These are phyloP conservation scores for Colletotrichum caudatum DNA, from an alignment of 2,329 filamentous ascomycete species.

Conservation along the genomic window DNA sequence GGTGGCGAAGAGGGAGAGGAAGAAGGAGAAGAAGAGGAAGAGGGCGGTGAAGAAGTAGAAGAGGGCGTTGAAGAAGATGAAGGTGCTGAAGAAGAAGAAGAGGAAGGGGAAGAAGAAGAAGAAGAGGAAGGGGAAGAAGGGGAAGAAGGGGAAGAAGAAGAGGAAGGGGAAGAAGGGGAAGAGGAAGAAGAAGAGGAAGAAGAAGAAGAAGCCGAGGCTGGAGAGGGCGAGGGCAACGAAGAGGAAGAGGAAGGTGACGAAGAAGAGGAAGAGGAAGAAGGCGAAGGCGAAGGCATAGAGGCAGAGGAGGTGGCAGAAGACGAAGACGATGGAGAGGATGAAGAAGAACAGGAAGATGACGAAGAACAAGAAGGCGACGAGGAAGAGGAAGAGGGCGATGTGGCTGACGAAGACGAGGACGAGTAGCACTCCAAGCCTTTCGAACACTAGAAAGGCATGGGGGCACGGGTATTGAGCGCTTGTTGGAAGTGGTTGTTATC, in stretches of 20 bases:
- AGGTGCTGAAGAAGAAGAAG: slow-evolving; percentile 43
- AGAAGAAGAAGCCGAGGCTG: slow-evolving; percentile 1
- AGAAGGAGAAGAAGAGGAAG: slow-evolving; percentile 23
- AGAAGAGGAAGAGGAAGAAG: background rate
- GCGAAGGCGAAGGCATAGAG: background rate
- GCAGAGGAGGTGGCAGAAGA: background rate
- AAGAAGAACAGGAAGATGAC: background rate
- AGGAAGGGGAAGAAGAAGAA: slow-evolving; percentile 8
- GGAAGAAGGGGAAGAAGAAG: slow-evolving; percentile 8
- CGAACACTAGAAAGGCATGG: slow-evolving; percentile 4
- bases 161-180: background rate
- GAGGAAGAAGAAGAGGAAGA: background rate
- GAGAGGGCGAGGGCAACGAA: background rate
- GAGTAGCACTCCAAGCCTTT: slow-evolving; percentile 7
- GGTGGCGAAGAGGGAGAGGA: slow-evolving; percentile 37
- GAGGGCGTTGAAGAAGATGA: slow-evolving; percentile 41
- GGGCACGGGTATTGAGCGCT: background rate
- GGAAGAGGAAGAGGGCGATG: slow-evolving; percentile 8
- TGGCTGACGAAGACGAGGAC: slow-evolving; percentile 9
- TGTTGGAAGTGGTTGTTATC: background rate
- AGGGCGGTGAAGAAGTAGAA: background rate
- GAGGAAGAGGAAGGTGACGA: background rate
- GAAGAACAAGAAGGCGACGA: background rate
- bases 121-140: background rate
- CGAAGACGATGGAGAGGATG: background rate